These are phyloP conservation scores for Colletotrichum truncatum DNA, from an alignment of 2,329 filamentous ascomycete genomes.

Conservation along the genomic window DNA sequence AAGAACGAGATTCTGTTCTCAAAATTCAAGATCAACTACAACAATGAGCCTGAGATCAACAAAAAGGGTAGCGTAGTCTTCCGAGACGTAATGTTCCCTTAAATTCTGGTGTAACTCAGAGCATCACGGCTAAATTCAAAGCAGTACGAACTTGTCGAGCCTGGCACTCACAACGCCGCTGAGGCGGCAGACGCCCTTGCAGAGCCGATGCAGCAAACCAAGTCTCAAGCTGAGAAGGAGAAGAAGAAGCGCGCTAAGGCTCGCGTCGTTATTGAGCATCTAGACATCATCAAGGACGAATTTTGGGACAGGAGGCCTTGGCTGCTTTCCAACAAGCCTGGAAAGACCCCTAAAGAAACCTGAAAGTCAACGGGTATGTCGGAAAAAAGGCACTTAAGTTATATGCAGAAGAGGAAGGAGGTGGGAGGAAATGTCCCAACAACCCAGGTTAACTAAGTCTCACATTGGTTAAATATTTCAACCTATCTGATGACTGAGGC, in stretches of 20 bases:
- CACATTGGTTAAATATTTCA: too few species aligned
- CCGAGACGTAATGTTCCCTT: constrained; percentile 67
- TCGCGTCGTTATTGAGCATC: constrained; percentile 80
- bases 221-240: constrained; percentile 84
- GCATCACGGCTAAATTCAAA: too few species aligned
- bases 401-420: too few species aligned
- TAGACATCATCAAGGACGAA: constrained; percentile 94
- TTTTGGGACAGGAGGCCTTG: constrained; percentile 93
- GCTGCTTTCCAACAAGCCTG: constrained; percentile 79
- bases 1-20: constrained; percentile 98
- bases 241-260: constrained; percentile 85
- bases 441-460: too few species aligned
- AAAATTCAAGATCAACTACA: constrained; percentile 93
- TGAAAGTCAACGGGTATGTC: too few species aligned
- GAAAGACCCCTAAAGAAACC: constrained; percentile 72
- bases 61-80: constrained; percentile 94
- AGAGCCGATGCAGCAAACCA: constrained; percentile 71
- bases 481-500: too few species aligned
- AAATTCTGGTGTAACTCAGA: too few species aligned
- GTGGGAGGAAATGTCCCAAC: too few species aligned
- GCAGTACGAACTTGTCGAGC: constrained; percentile 77
- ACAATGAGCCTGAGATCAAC: constrained; percentile 91
- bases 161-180: constrained; percentile 55
- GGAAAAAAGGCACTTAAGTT: too few species aligned
- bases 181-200: constrained; percentile 57